Base-by-base conservation (phyloP, 78 protist species). In the Ministeria vibrans region DNA sequence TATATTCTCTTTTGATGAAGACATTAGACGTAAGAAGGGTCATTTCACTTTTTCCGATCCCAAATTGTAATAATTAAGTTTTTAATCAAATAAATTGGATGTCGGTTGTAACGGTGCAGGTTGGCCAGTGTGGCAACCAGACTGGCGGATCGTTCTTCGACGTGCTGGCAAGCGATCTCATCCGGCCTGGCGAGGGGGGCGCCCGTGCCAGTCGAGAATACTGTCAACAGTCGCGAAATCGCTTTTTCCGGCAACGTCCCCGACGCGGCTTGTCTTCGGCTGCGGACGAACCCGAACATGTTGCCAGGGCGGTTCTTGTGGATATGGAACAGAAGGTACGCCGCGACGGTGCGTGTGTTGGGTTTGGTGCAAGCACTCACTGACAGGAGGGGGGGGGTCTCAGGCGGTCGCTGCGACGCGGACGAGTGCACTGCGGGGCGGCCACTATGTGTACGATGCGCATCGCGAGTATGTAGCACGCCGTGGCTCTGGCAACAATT, bases 241-340 rank as follows among this genome's bases (percentile, higher is more conserved):
- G 77, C 9, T 49, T n/a, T 74, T 13, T 28, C 22, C 9, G 11
- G 73, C 73, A 68, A 22, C 28, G 11, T 11, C 18, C 73, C 73
- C 9, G 13, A n/a, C 22, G 13, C 22, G 11, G 13, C 49, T 46
- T 74, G 38, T 22, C 41, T 25, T 25, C 30, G 13, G 13, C 49
- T 49, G 68, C 13, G 30, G 18, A 20, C n/a, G 77, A 30, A 46
- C 34, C 22, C 20, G 30, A 27, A 13, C 49, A 41, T 7, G 78
- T n/a, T 2, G 86, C 90, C 2, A 77, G 90, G 34, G 75, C 84
- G 0, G 83, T 81, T 0, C 32, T 87, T 22, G 64, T 87, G 25
- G 90, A 87, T 41, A 87, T 82, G 86, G 90, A 87, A 49, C 86
- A 71, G 30, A 87, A 87, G 66, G 90, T 77, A 1, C 46, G 80